A percentile compares a stretch with the other conserved stretches of the same genome.
phyloP scores from a whole-genome alignment of 306 rosid species.

The Urtica urens region DNA sequence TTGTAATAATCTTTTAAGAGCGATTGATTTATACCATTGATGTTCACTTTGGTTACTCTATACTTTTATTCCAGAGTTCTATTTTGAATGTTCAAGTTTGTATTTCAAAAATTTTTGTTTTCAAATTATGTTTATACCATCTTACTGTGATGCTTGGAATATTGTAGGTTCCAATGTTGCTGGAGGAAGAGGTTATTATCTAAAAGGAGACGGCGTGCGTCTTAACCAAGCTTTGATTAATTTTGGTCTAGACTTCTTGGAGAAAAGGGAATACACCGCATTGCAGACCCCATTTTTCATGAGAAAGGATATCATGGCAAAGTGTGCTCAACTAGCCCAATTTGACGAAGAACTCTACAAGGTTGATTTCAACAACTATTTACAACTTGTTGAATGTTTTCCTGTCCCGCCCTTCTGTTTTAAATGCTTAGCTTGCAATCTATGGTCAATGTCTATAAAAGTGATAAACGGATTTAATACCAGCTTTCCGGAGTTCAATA shows the following conservation, averaged over 20 bases:
- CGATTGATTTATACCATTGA: too few relatives aligned
- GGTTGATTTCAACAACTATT: constrained; percentile 29
- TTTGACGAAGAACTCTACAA: constrained; percentile 94
- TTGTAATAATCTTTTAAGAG: too few relatives aligned
- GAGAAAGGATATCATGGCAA: constrained; percentile 89
- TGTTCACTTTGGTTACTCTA: too few relatives aligned
- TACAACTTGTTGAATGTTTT: background rate
- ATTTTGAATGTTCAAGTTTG: too few relatives aligned
- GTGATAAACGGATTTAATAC: too few relatives aligned
- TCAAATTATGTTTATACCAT: too few relatives aligned
- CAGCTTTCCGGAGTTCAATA: too few relatives aligned
- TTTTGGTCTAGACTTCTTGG: constrained; percentile 79
- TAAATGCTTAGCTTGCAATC: background rate
- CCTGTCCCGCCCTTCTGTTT: background rate
- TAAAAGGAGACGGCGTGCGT: constrained; percentile 83
- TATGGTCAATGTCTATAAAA: background rate
- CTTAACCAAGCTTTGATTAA: constrained; percentile 92
- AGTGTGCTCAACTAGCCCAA: constrained; percentile 95
- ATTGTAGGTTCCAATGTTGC: constrained; percentile 78
- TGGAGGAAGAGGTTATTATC: constrained; percentile 94
- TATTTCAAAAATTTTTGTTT: too few relatives aligned
- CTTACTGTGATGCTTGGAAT: constrained; percentile 19
- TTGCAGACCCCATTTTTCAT: constrained; percentile 92
- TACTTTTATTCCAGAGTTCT: too few relatives aligned
- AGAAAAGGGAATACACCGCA: constrained; percentile 51